Evolutionary conservation across 176 grass and related monocot genomes (phyloP).

Genomic region (Poa annua): DNA sequence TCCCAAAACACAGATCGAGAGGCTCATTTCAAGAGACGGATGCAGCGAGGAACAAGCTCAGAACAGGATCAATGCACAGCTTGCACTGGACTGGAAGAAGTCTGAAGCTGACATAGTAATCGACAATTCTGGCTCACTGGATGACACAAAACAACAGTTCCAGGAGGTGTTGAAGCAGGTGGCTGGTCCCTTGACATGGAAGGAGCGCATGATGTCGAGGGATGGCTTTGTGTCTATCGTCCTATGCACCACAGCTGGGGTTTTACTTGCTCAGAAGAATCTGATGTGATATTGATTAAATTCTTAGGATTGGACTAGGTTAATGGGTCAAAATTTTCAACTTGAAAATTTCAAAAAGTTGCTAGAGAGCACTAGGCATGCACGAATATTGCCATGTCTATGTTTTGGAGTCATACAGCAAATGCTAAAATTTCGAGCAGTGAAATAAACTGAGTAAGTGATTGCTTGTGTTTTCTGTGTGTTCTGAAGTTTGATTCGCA

Average conservation of each 20-base stretch:
- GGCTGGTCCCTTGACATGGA: conserved; percentile 65
- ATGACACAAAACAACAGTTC: conserved; percentile 70
- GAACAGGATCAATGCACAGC: conserved; percentile 71
- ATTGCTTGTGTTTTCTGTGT: background rate
- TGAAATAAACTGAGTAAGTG: background rate
- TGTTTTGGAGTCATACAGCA: background rate
- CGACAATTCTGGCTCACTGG: conserved; percentile 68
- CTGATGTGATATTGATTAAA: conserved; percentile 41
- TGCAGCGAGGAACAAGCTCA: conserved; percentile 72
- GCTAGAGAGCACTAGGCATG: background rate
- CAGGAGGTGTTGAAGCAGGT: conserved; percentile 58
- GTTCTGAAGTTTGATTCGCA: background rate
- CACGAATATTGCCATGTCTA: background rate
- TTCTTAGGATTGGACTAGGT: background rate
- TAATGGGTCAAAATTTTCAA: background rate
- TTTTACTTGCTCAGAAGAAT: conserved; percentile 69
- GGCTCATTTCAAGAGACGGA: conserved; percentile 76
- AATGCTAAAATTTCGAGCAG: conserved; percentile 1
- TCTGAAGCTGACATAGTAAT: conserved; percentile 79
- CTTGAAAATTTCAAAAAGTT: background rate
- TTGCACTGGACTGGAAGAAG: conserved; percentile 70
- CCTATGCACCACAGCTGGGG: conserved; percentile 50
- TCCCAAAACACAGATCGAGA: conserved; percentile 64
- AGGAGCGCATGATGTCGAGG: conserved; percentile 63
- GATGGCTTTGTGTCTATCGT: conserved; percentile 69